Base-by-base conservation (phyloP, 805 yeast species). In the Soucietia sequanensis region DNA sequence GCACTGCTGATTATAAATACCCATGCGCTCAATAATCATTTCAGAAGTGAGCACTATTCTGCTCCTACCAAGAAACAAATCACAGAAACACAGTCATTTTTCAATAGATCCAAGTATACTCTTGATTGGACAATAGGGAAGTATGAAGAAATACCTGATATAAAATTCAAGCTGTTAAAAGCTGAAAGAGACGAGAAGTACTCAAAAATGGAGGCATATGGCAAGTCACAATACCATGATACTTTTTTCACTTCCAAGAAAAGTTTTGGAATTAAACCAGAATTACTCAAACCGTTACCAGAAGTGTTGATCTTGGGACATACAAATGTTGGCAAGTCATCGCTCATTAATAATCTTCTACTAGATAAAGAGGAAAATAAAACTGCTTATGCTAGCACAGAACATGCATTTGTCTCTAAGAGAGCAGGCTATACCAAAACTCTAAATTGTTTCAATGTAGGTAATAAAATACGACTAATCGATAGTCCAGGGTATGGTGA, bases 401-500 rank as follows among this genome's bases (percentile, higher is more conserved):
- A 56, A 30, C 72, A 63, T 39, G 91, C 89, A 6, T 72, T 53
- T 43, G 75, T 77, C 1, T 76, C 82, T 0, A 61, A 60, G 38
- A 62, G 65, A 41, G 79, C 81, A 14, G 86, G 84, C 5, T 75
- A 60, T 42, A 77, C 82, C 3, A 72, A 73, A 33, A 73, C 91
- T 4, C 60, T 89, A 50, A 85, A 84, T 51, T 80, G 86, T 43
- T 89, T 72, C 60, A 83, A 79, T 38, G 59, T 84, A 9, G 84
- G 84, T 3, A 75, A 76, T 31, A 64, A 71, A 36, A 64, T 90
- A 28, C 65, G 87, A 41, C 48, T 90, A 3, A 76, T 88, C 2
- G 98, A 90, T 53, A 75, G 88, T 16, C 98, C 98, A 1, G 98
- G 98, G 0, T 90, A 90, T 55, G 98, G 98, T 2, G 71, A 61